Conservation (phyloP, 192 early-diverging fungal genomes). For the Anaeromyces robustus region DNA sequence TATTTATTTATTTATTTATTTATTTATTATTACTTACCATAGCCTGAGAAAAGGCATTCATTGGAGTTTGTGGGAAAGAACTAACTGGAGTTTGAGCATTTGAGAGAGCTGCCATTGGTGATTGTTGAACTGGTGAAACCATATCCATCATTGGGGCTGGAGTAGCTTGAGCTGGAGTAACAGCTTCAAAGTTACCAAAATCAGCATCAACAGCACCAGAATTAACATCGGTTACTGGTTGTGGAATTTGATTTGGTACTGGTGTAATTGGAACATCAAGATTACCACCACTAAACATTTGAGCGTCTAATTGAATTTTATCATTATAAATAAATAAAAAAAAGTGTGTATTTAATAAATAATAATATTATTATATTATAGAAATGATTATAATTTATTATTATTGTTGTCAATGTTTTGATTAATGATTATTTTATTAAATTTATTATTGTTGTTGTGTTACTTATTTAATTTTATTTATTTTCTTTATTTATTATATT, state of each 20-base stretch:
- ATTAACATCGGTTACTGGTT: not conserved
- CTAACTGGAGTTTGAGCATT: not conserved
- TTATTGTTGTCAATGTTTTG: too few relatives aligned
- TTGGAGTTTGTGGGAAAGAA: not conserved
- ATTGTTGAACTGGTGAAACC: not conserved
- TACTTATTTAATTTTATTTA: too few relatives aligned
- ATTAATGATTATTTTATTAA: too few relatives aligned
- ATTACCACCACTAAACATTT: not conserved
- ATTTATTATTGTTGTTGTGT: too few relatives aligned
- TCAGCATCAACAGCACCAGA: not conserved
- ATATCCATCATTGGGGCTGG: not conserved
- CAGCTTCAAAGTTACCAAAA: not conserved
- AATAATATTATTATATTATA: too few relatives aligned
- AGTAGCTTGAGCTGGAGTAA: not conserved
- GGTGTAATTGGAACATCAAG: not conserved
- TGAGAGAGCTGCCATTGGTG: too few relatives aligned
- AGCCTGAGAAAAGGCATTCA: not conserved
- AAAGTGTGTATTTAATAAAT: too few relatives aligned
- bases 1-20: too few relatives aligned
- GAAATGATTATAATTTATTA: too few relatives aligned
- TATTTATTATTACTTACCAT: not conserved
- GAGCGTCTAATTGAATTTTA: not conserved
- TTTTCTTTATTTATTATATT: too few relatives aligned
- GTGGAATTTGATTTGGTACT: not conserved
- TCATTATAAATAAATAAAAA: too few relatives aligned